Conservation (phyloP, 352 stramenopile genomes). For the Globisporangium cederbergense region DNA sequence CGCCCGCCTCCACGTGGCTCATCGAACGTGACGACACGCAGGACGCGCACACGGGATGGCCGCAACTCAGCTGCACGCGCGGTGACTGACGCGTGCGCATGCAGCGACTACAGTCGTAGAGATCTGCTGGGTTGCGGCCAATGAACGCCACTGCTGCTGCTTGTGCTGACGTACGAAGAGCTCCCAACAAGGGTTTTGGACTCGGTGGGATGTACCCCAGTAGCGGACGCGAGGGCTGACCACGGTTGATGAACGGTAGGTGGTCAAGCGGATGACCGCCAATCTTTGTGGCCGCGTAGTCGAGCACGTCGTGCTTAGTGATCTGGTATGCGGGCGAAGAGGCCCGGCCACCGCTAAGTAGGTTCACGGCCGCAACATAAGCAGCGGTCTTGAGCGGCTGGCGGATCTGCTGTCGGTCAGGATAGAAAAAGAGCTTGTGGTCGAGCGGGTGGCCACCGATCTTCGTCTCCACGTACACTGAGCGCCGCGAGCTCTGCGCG, state of each 20-base stretch:
- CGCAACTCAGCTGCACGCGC: conserved; percentile 63
- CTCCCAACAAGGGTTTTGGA: conserved; percentile 1
- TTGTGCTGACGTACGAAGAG: neutral
- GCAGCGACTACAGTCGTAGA: conserved; percentile 67
- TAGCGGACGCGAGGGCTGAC: conserved; percentile 54
- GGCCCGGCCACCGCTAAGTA: conserved; percentile 22
- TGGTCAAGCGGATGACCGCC: conserved; percentile 73
- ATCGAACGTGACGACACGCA: conserved; percentile 51
- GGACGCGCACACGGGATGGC: conserved; percentile 52
- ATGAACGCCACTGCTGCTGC: conserved; percentile 3
- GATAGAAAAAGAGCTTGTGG: conserved; percentile 26
- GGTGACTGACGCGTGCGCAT: conserved; percentile 45
- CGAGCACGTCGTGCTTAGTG: conserved; percentile 35
- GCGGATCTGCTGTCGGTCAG: conserved; percentile 19
- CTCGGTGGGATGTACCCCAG: conserved; percentile 34
- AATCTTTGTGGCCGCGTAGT: conserved; percentile 71
- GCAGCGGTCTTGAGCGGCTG: conserved; percentile 32
- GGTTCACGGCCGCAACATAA: conserved; percentile 12
- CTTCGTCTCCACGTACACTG: conserved; percentile 62
- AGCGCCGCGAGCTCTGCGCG: conserved; percentile 6
- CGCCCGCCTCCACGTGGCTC: conserved; percentile 35
- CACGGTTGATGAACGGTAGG: conserved; percentile 61
- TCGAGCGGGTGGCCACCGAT: conserved; percentile 76
- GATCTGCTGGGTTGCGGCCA: conserved; percentile 20
- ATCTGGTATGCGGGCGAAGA: conserved; percentile 36